phyloP scores from a whole-genome alignment of 495 filamentous ascomycete species.

The Rostrohypoxylon terebratum region DNA sequence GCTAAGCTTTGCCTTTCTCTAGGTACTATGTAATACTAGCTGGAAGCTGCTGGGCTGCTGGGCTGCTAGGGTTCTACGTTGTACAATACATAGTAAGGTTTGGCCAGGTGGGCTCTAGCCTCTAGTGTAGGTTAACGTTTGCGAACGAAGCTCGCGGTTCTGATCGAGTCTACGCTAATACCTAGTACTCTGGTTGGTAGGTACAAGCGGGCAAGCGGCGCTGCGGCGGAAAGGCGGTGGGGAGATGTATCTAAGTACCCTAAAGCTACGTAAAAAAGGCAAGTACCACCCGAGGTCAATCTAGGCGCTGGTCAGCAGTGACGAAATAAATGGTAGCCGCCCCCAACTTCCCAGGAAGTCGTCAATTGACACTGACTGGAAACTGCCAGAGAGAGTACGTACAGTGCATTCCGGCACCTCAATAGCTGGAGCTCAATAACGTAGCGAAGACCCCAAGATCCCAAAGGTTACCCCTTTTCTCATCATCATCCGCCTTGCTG shows the following conservation, averaged over 20 bases:
- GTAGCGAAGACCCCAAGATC: not conserved
- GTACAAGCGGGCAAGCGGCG: slow-evolving; percentile 29
- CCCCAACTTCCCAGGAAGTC: not conserved
- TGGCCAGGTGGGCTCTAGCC: not conserved
- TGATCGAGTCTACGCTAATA: slow-evolving; percentile 22
- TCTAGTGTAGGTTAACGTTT: slow-evolving; percentile 31
- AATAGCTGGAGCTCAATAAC: not conserved
- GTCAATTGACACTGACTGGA: not conserved
- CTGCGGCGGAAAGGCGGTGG: slow-evolving; percentile 32
- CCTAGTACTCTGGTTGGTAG: slow-evolving; percentile 39
- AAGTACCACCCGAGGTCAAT: slow-evolving; percentile 7
- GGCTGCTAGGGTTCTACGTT: not conserved
- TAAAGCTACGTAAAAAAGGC: not conserved
- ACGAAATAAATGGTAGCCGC: slow-evolving; percentile 34
- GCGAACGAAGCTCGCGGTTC: slow-evolving; percentile 41
- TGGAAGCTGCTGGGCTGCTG: not conserved
- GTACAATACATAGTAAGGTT: too few species aligned
- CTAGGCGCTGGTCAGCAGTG: slow-evolving; percentile 16
- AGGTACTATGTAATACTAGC: too few species aligned
- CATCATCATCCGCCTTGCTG: slow-evolving; percentile 8
- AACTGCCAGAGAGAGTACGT: not conserved
- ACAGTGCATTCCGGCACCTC: not conserved
- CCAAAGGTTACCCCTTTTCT: not conserved
- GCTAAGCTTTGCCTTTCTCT: not conserved
- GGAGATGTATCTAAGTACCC: slow-evolving; percentile 5